Conservation (phyloP, 2,329 filamentous ascomycete genomes). For the Claviceps quebecensis region DNA sequence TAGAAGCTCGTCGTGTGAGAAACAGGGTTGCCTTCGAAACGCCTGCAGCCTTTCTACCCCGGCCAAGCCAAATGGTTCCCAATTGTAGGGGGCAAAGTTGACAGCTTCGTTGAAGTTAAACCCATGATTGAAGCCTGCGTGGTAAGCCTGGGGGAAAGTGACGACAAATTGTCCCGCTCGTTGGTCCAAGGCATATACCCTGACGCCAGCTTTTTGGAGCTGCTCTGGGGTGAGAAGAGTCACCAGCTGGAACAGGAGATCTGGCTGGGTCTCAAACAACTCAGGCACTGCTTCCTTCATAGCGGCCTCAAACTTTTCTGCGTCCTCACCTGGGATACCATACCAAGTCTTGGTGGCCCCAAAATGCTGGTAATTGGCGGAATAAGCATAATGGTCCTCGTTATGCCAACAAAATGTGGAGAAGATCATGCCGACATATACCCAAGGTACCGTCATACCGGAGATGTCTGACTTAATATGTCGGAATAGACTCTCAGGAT, state of each 20-base stretch:
- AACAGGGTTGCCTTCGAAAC: constrained; percentile 86
- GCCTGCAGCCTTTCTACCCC: constrained; percentile 76
- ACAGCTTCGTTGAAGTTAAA: constrained; percentile 99
- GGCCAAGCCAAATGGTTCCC: constrained; percentile 81
- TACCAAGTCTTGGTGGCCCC: constrained; percentile 99
- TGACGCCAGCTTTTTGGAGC: constrained; percentile 79
- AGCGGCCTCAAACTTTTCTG: constrained; percentile 85
- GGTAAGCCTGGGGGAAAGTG: constrained; percentile 93
- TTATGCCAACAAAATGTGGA: constrained; percentile 99
- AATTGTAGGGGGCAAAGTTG: constrained; percentile 89
- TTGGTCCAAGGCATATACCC: constrained; percentile 91
- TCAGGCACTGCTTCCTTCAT: constrained; percentile 95
- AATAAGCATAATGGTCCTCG: constrained; percentile 96
- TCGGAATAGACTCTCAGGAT: constrained; percentile 83
- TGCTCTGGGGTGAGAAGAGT: constrained; percentile 89
- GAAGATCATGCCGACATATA: constrained; percentile 99
- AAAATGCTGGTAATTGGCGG: constrained; percentile 96
- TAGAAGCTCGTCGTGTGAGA: constrained; percentile 90
- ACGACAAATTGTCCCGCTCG: constrained; percentile 91
- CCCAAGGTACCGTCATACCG: constrained; percentile 97
- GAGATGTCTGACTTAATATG: constrained; percentile 98
- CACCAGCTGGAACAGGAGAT: constrained; percentile 93
- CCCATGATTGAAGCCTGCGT: constrained; percentile 94
- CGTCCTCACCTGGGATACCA: constrained; percentile 85
- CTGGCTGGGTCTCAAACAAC: constrained; percentile 90